Conservation (phyloP, 1,284 basidiomycete genomes). For the Hortiboletus rubellus region DNA sequence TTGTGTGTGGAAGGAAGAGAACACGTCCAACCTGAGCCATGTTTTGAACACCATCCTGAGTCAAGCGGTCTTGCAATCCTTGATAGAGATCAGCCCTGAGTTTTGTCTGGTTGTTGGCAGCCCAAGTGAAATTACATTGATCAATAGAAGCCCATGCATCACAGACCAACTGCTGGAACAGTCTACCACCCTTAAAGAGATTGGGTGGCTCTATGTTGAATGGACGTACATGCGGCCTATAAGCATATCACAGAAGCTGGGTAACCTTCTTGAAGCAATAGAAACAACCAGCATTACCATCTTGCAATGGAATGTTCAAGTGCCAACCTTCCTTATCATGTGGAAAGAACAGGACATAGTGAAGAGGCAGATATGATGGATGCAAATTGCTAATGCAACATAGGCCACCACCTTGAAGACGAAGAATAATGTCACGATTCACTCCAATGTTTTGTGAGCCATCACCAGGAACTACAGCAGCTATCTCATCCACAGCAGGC, state of each 20-base stretch:
- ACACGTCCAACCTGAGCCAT: not conserved
- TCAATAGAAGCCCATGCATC: conserved; percentile 39
- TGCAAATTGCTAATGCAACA: conserved; percentile 37
- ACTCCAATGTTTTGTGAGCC: too few relatives aligned
- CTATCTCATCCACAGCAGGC: conserved; percentile 30
- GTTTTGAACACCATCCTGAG: not conserved
- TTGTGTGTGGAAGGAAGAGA: not conserved
- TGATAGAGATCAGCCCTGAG: conserved; percentile 36
- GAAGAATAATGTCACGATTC: too few relatives aligned
- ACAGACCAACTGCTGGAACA: conserved; percentile 43
- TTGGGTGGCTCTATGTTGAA: conserved; percentile 2
- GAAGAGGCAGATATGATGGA: conserved; percentile 38
- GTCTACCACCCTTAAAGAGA: conserved; percentile 39
- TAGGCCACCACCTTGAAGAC: too few relatives aligned
- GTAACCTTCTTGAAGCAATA: conserved; percentile 15
- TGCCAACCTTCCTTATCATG: conserved; percentile 43
- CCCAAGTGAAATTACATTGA: conserved; percentile 34
- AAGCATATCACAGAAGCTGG: conserved; percentile 17
- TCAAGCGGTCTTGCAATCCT: conserved; percentile 6
- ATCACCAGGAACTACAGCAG: conserved; percentile 26
- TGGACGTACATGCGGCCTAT: conserved; percentile 3
- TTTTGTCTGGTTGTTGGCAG: conserved; percentile 37
- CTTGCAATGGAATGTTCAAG: conserved; percentile 21
- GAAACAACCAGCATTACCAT: not conserved
- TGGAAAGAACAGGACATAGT: conserved; percentile 45